Base-by-base conservation (phyloP, 805 yeast species). In the Wickerhamomyces ciferrii region DNA sequence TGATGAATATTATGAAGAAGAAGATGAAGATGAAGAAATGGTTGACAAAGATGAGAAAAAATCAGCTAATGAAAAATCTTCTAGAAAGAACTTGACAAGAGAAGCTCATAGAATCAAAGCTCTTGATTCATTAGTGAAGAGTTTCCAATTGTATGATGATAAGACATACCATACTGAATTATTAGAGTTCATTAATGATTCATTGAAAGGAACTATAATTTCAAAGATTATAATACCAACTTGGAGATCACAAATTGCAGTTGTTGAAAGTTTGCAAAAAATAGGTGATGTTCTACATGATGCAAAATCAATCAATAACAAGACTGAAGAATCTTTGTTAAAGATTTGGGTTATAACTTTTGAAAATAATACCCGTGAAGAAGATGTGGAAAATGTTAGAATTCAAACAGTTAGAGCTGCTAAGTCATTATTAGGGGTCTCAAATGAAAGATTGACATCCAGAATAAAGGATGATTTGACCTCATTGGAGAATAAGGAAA, bases 181-280 rank as follows among this genome's bases (percentile, higher is more conserved):
- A 13, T 42, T 68, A 3, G 27, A 48, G 1, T 68, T 72, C 48
- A 59, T 70, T 2, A 68, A 49, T 51, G 54, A 11, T 40, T 59
- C 35, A 49, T 66, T 45, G 43, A 47, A 5, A 40, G 47, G 4
- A 53, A 71, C 60, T 65, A 61, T 25, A 49, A 59, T 45, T 41
- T 60, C 44, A 44, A 43, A 20, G 41, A 64, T 31, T 44, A 58
- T 55, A 36, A 54, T 69, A 1, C 66, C 68, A 43, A 76, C 87
- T 1, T 85, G 92, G 92, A 73, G 84, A 53, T 71, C 83, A 2
- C 79, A 80, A 52, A 48, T 73, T 2, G 70, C 72, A 1, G 64
- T 67, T 18, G 72, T 69, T 51, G 81, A 77, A 43, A 66, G 69
- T 10, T 61, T 77, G 24, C 57, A 45, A 2, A 47, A 48, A 9